Base-by-base conservation (phyloP, 2,329 filamentous ascomycete genomes). In the Clonostachys chloroleuca region DNA sequence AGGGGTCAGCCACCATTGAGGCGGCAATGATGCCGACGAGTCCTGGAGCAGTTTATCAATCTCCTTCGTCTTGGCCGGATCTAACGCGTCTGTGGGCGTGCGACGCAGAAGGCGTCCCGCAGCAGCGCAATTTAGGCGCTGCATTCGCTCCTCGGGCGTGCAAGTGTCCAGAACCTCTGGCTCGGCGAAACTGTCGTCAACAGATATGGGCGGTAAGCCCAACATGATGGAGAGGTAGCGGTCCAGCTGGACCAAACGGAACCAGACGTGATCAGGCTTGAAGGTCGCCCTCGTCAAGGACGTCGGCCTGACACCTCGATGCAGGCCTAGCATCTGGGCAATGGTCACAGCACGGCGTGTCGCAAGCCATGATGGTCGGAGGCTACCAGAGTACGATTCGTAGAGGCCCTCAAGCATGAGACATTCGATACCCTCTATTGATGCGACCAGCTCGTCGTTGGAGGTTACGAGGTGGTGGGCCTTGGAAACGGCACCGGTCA, bases 321-420 rank as follows among this genome's bases (percentile, higher is more conserved):
- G 67, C 13, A 75, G 61, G 5, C 75, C 73, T 62, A 80, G 72
- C 30, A 77, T 67, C 54, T 79, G 76, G 0, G 69, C 75, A 35
- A 81, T 62, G 43, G 66, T 70, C 34, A 81, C 59, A 5, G 74
- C 74, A 6, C 76, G 66, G 1, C 79, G 73, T 18, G 68, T 68
- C 7, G 64, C 67, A 18, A 83, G 58, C 78, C 78, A 83, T 3
- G 76, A 66, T 42, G 75, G 74, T 18, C 77, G 71, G 3, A 80
- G 62, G 42, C 78, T 78, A 1, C 79, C 80, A 1, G 66, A 68
- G 47, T 81, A 79, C 34, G 68, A 65, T 44, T 80, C 73, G 53
- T 73, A 78, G 44, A 75, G 58, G 16, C 67, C 66, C 37, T 77
- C 64, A 0, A 83, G 58, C 18, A 73, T 55, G 1, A 83, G 60